A percentile compares a stretch with the other conserved stretches of the same genome.
Evolutionary conservation across 306 rosid species (phyloP).

Genomic region (Oemleria cerasiformis): DNA sequence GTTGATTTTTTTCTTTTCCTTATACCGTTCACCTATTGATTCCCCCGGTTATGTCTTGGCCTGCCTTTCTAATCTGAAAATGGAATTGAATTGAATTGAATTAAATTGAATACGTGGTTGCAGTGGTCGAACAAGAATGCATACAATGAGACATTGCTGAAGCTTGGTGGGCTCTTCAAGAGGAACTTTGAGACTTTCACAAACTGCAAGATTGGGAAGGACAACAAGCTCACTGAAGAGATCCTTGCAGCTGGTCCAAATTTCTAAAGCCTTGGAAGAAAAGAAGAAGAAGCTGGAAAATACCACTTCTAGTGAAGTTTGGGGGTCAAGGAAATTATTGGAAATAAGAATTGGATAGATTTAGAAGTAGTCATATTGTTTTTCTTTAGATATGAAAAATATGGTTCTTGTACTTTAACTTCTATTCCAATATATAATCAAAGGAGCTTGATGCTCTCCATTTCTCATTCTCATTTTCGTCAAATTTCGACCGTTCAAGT

Average conservation of each 20-base stretch:
- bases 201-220: constrained; percentile 59
- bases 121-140: constrained; percentile 78
- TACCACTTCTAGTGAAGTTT: neutral
- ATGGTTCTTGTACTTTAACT: neutral
- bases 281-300: neutral
- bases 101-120: neutral
- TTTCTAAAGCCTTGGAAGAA: constrained; percentile 11
- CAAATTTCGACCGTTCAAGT: neutral
- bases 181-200: constrained; percentile 73
- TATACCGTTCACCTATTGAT: neutral
- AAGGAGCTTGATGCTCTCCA: neutral
- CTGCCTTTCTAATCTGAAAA: neutral
- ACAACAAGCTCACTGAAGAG: constrained; percentile 58
- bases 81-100: neutral
- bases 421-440: neutral
- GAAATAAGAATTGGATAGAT: constrained; percentile 3
- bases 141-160: constrained; percentile 53
- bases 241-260: constrained; percentile 82
- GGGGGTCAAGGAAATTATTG: neutral
- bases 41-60: neutral
- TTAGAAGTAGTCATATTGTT: neutral
- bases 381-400: neutral
- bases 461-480: neutral
- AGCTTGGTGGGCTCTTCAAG: constrained; percentile 67
- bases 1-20: constrained; percentile 18